Percentiles rank a stretch among this genome's conserved stretches.
phyloP scores from a whole-genome alignment of 2,329 filamentous ascomycete species.

The Beauveria brongniartii region DNA sequence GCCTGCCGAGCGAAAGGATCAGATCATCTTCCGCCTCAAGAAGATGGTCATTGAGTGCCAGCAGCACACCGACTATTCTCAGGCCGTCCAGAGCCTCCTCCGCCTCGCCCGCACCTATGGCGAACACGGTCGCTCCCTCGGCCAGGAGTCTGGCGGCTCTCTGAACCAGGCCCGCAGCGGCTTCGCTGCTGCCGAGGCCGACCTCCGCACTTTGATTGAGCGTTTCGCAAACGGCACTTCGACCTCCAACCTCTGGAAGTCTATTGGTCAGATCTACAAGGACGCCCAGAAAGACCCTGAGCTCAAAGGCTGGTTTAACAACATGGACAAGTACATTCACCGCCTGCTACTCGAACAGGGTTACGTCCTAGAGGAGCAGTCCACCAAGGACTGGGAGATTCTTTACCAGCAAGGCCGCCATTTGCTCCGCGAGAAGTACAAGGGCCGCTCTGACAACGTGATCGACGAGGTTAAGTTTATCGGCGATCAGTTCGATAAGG shows the following conservation, averaged over 20 bases:
- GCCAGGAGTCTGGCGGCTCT: conserved; percentile 56
- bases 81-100: conserved; percentile 83
- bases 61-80: conserved; percentile 85
- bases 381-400: conserved; percentile 72
- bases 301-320: conserved; percentile 82
- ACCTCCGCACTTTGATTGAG: conserved; percentile 77
- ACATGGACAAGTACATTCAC: conserved; percentile 68
- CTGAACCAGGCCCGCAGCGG: conserved; percentile 65
- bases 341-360: conserved; percentile 82
- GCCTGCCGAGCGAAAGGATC: conserved; percentile 85
- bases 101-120: conserved; percentile 78
- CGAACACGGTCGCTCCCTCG: conserved; percentile 59
- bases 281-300: conserved; percentile 83
- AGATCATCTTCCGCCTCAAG: conserved; percentile 84
- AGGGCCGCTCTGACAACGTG: conserved; percentile 74
- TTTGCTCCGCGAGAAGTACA: conserved; percentile 83
- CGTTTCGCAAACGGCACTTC: conserved; percentile 95
- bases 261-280: conserved; percentile 76
- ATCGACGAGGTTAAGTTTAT: conserved; percentile 88
- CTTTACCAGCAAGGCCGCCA: conserved; percentile 81
- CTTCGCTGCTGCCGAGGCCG: conserved; percentile 64
- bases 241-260: conserved; percentile 73
- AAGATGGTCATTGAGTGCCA: conserved; percentile 98
- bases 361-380: conserved; percentile 76
- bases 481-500: conserved; percentile 79